Percentiles rank a stretch among this genome's conserved stretches.
phyloP scores from a whole-genome alignment of 2,329 filamentous ascomycete species.

The Aspergillus niger region DNA sequence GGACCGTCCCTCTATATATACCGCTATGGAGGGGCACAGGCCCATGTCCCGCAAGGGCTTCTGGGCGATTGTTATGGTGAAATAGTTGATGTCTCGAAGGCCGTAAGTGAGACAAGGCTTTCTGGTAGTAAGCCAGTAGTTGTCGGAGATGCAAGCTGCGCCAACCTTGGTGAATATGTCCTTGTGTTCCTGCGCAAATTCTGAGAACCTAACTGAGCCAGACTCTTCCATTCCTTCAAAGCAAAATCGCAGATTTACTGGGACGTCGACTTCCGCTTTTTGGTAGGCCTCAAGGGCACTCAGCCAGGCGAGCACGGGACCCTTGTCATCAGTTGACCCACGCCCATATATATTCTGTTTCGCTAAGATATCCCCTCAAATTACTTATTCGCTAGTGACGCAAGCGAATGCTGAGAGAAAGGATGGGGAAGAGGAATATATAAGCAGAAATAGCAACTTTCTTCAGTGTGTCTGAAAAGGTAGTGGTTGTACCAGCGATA shows the following conservation, averaged over 20 bases:
- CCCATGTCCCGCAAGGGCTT: slow-evolving; percentile 63
- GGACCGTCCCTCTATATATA: slow-evolving; percentile 82
- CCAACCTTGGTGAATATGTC: slow-evolving; percentile 85
- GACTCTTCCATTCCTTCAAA: slow-evolving; percentile 97
- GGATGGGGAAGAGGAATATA: no score
- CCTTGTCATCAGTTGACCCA: slow-evolving; percentile 13
- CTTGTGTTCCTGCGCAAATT: slow-evolving; percentile 81
- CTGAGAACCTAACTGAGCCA: slow-evolving; percentile 82
- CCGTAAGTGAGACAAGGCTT: slow-evolving; percentile 91
- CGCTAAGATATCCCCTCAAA: no score
- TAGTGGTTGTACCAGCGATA: no score
- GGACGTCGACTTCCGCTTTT: slow-evolving; percentile 5
- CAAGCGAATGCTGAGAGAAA: no score
- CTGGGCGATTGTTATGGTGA: slow-evolving; percentile 77
- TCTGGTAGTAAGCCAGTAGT: slow-evolving; percentile 92
- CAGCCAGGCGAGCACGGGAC: slow-evolving; percentile 9
- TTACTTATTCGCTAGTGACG: no score
- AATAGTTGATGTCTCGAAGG: slow-evolving; percentile 88
- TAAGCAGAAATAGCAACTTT: no score
- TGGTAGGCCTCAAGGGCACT: slow-evolving; percentile 12
- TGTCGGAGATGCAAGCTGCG: slow-evolving; percentile 90
- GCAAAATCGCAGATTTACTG: slow-evolving; percentile 86
- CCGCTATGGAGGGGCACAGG: slow-evolving; percentile 68
- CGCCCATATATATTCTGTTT: not conserved
- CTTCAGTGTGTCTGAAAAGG: no score